Percentiles rank a stretch among this genome's conserved stretches.
Conservation (phyloP, 108 stramenopile species). For the Skeletonema menzelii region DNA sequence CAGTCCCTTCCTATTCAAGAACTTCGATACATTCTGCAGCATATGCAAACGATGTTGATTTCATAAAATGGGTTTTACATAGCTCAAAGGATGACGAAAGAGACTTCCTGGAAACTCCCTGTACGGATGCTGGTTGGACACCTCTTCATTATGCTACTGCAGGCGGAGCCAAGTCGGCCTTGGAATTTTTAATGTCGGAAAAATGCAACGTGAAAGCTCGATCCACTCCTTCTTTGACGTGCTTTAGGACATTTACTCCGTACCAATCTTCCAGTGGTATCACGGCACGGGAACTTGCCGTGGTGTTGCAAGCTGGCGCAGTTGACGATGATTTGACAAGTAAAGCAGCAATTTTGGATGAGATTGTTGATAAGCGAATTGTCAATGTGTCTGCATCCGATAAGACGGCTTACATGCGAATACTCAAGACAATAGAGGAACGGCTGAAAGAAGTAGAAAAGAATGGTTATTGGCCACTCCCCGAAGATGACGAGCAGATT, state of each 20-base stretch:
- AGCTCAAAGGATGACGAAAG: slow-evolving; percentile 5
- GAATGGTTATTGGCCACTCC: slow-evolving; percentile 59
- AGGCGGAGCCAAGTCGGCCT: slow-evolving; percentile 53
- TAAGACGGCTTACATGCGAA: slow-evolving; percentile 39
- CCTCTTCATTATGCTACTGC: slow-evolving; percentile 79
- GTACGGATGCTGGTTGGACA: slow-evolving; percentile 80
- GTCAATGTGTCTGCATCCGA: slow-evolving; percentile 36
- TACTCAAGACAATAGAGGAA: slow-evolving; percentile 35
- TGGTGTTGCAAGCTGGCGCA: slow-evolving; percentile 37
- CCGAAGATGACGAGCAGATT: slow-evolving; percentile 9
- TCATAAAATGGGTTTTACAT: slow-evolving; percentile 26
- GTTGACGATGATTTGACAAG: slow-evolving; percentile 53
- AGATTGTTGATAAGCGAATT: slow-evolving; percentile 49
- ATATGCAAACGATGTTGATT: slow-evolving; percentile 28
- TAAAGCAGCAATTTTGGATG: slow-evolving; percentile 61
- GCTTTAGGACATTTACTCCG: slow-evolving; percentile 36
- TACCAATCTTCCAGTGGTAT: slow-evolving; percentile 44
- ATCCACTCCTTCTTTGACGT: slow-evolving; percentile 60
- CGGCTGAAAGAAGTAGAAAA: slow-evolving; percentile 57
- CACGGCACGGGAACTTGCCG: slow-evolving; percentile 63
- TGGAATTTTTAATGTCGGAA: slow-evolving; percentile 63
- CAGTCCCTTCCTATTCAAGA: slow-evolving; percentile 15
- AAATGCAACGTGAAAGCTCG: slow-evolving; percentile 44
- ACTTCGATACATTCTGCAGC: slow-evolving; percentile 37
- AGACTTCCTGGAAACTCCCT: slow-evolving; percentile 47